Conservation (phyloP, 2,329 filamentous ascomycete species). For the Colletotrichum scovillei region DNA sequence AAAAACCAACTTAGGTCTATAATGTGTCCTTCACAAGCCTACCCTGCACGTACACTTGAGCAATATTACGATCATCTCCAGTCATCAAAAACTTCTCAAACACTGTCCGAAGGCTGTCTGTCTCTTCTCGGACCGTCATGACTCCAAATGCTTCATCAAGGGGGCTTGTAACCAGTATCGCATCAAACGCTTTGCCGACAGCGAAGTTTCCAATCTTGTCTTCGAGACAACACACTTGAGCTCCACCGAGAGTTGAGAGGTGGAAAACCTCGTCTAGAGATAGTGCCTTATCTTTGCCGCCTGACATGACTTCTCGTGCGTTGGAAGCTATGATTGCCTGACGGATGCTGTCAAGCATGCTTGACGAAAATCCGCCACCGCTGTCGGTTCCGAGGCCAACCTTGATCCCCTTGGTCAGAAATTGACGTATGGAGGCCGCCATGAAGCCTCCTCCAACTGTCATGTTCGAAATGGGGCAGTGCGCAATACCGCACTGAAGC, state of each 20-base stretch:
- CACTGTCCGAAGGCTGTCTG: constrained; percentile 56
- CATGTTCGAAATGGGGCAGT: constrained; percentile 74
- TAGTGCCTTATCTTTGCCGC: constrained; percentile 56
- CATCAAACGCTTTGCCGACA: constrained; percentile 72
- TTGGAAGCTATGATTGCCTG: constrained; percentile 68
- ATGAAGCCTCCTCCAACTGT: constrained; percentile 71
- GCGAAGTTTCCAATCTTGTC: constrained; percentile 66
- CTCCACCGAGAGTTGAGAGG: constrained; percentile 71
- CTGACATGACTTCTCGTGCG: constrained; percentile 54
- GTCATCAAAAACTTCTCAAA: constrained; percentile 76
- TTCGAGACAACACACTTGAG: constrained; percentile 65
- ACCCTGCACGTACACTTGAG: constrained; percentile 64
- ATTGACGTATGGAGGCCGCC: constrained; percentile 69
- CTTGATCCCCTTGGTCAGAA: constrained; percentile 67
- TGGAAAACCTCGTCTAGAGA: constrained; percentile 66
- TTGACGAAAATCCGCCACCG: constrained; percentile 70
- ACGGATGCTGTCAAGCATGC: constrained; percentile 68
- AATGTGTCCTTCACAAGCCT: constrained; percentile 31
- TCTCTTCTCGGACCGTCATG: constrained; percentile 64
- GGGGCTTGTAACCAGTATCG: constrained; percentile 58
- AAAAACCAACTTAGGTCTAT: not conserved
- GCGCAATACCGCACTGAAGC: constrained; percentile 68
- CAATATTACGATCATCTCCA: constrained; percentile 72
- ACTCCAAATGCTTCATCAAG: constrained; percentile 46
- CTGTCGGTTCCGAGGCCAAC: constrained; percentile 76